Conservation (phyloP, 1,284 basidiomycete genomes). For the Peniophora sp. region DNA sequence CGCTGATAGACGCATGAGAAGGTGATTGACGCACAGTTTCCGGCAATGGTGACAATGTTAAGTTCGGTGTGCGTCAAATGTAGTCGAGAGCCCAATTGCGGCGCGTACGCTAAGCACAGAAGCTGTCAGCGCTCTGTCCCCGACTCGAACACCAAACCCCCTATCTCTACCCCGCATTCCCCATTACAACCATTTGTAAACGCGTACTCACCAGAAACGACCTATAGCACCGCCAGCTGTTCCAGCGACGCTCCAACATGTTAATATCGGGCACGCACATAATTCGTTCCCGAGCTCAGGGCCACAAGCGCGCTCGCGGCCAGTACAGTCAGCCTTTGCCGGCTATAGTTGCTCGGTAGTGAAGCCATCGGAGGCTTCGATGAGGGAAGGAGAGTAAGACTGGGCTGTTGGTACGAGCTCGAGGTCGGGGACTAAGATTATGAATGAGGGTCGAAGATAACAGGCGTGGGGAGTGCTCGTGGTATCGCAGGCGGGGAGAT, state of each 20-base stretch:
- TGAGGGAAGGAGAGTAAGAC: no score
- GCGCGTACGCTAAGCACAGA: slow-evolving; percentile 83
- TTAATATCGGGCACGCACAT: slow-evolving; percentile 35
- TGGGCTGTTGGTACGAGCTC: no score
- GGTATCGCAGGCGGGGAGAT: no score
- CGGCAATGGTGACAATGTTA: slow-evolving; percentile 66
- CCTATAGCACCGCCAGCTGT: slow-evolving; percentile 17
- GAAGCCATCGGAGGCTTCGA: no score
- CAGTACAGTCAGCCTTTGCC: slow-evolving; percentile 36
- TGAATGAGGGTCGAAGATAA: background rate
- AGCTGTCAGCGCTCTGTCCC: no score
- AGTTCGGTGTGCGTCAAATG: slow-evolving; percentile 66
- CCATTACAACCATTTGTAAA: no score
- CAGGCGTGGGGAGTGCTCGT: no score
- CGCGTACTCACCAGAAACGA: slow-evolving; percentile 37
- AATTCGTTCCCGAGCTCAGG: slow-evolving; percentile 62
- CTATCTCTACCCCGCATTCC: background rate
- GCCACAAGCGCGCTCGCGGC: slow-evolving; percentile 49
- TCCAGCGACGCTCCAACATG: background rate
- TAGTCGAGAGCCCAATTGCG: slow-evolving; percentile 68
- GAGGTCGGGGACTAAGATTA: no score
- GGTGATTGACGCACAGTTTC: slow-evolving; percentile 44
- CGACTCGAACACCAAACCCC: background rate
- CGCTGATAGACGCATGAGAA: slow-evolving; percentile 3
- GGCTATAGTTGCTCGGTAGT: slow-evolving; percentile 26